These are phyloP conservation scores for Auriscalpium microsporum DNA, from an alignment of 768 basidiomycete species.

Conservation along the genomic window DNA sequence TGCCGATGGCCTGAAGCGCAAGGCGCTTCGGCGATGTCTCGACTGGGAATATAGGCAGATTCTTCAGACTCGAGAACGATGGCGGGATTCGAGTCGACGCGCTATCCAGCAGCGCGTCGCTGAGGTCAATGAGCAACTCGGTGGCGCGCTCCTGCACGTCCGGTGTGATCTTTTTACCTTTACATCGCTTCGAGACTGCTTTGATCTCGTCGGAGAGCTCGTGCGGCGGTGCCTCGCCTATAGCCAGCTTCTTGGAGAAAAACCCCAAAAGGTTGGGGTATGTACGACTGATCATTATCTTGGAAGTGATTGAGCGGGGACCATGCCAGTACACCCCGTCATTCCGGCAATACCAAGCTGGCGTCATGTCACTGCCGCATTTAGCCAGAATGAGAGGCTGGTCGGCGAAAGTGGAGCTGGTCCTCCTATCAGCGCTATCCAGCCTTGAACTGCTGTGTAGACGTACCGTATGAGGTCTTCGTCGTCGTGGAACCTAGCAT, in stretches of 20 bases:
- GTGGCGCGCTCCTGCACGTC: not conserved
- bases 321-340: slow-evolving; percentile 16
- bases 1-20: not conserved
- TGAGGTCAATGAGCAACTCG: slow-evolving; percentile 14
- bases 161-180: not conserved
- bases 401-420: slow-evolving; percentile 7
- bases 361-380: not conserved
- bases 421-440: not conserved
- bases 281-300: slow-evolving; percentile 5
- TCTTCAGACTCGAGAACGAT: slow-evolving; percentile 1
- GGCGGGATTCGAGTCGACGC: not conserved
- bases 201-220: slow-evolving; percentile 14
- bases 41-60: slow-evolving; percentile 11
- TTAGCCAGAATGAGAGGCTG: slow-evolving; percentile 9
- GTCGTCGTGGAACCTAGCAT: slow-evolving; percentile 19
- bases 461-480: slow-evolving; percentile 15
- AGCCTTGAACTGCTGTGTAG: not conserved
- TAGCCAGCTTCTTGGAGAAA: slow-evolving; percentile 11
- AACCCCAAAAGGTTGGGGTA: slow-evolving; percentile 12
- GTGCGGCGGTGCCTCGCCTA: slow-evolving; percentile 6
- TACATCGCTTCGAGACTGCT: not conserved
- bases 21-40: not conserved
- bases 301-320: slow-evolving; percentile 14
- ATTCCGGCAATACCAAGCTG: slow-evolving; percentile 5
- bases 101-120: not conserved